Evolutionary conservation across 2,329 filamentous ascomycete species (phyloP).

Genomic region (Colletotrichum eleusines): DNA sequence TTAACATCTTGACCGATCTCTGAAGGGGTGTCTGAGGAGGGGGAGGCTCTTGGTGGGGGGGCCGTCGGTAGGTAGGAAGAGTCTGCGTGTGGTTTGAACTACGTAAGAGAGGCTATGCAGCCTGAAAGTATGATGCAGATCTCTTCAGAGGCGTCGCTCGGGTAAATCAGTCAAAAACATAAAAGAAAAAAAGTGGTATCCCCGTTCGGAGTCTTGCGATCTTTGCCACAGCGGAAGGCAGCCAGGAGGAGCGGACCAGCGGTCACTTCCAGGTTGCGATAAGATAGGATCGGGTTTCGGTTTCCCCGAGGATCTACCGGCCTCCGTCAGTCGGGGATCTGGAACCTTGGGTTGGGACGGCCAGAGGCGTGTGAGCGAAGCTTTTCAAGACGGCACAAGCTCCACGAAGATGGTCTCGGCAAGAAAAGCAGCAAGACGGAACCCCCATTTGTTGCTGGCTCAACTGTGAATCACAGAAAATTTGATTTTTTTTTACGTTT

Average conservation of each 20-base stretch:
- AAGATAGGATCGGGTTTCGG: constrained; percentile 28
- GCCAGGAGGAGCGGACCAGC: constrained; percentile 29
- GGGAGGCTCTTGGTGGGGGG: constrained; percentile 34
- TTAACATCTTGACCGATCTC: constrained; percentile 80
- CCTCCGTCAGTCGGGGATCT: neutral
- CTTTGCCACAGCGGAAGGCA: constrained; percentile 39
- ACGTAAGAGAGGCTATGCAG: neutral
- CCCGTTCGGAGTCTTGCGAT: constrained; percentile 21
- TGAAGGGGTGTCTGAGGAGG: constrained; percentile 23
- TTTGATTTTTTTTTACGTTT: accelerated
- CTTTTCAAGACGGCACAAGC: neutral
- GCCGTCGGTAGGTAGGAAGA: constrained; percentile 1
- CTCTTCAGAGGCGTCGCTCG: neutral
- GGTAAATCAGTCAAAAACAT: constrained; percentile 3
- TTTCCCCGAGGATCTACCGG: constrained; percentile 38
- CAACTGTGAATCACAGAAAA: neutral
- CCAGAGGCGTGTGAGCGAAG: neutral
- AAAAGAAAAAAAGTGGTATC: neutral
- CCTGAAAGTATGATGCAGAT: neutral
- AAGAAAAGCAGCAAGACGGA: neutral
- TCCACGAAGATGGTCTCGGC: neutral
- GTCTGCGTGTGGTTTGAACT: neutral
- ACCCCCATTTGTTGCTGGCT: neutral
- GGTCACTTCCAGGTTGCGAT: constrained; percentile 38
- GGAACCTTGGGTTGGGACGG: neutral